Evolutionary conservation across 2,329 filamentous ascomycete genomes (phyloP).

Genomic region (Clonostachys sp.): DNA sequence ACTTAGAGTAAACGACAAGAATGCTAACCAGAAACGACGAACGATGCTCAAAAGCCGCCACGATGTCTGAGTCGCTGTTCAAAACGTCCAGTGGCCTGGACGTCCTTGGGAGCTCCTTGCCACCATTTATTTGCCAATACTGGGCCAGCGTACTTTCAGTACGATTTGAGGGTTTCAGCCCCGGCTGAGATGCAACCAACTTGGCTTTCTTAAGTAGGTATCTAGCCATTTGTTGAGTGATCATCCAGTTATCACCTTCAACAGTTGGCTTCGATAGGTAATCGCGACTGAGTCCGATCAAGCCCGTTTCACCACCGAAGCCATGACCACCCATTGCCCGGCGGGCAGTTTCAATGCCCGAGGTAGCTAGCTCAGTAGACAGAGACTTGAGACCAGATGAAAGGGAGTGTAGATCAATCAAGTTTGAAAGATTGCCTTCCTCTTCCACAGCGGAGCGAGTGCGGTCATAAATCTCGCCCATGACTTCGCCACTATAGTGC

Average conservation of each 20-base stretch:
- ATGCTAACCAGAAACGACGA: neutral
- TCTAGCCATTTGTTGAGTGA: slow-evolving; percentile 69
- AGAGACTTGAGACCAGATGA: neutral
- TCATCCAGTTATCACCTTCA: slow-evolving; percentile 76
- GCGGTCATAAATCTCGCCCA: neutral
- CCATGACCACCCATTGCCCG: neutral
- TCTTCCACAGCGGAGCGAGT: neutral
- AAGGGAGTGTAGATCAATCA: neutral
- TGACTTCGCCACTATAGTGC: neutral
- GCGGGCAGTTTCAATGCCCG: neutral
- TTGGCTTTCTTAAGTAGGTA: slow-evolving; percentile 58
- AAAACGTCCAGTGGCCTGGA: neutral
- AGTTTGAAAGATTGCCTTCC: neutral
- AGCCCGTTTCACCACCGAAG: neutral
- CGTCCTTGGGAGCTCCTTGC: neutral
- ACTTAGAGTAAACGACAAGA: neutral
- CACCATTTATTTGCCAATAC: neutral
- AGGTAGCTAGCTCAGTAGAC: neutral
- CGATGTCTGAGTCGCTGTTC: neutral
- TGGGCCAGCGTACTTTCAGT: neutral
- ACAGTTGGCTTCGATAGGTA: slow-evolving; percentile 62
- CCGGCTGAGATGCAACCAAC: neutral
- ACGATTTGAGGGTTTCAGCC: neutral
- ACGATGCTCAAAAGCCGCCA: neutral
- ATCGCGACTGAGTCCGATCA: slow-evolving; percentile 54